These are phyloP conservation scores for Penicillium soppii DNA, from an alignment of 495 filamentous ascomycete genomes.

Conservation along the genomic window DNA sequence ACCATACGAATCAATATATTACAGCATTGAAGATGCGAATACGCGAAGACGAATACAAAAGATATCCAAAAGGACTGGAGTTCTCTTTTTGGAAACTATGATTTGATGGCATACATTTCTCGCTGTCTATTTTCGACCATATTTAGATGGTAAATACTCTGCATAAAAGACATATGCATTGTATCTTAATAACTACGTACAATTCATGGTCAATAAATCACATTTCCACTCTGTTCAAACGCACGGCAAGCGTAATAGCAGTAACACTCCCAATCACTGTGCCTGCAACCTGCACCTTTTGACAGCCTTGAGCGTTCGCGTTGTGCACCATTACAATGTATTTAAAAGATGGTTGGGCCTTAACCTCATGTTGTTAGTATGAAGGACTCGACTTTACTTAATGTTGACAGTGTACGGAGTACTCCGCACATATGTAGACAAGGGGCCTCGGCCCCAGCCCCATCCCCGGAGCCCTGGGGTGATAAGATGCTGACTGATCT, in stretches of 20 bases:
- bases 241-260: too few species aligned
- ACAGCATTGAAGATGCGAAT: neutral
- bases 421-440: too few species aligned
- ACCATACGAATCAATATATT: neutral
- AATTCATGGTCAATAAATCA: neutral
- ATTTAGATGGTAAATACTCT: neutral
- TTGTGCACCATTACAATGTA: too few species aligned
- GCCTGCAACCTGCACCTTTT: too few species aligned
- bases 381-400: too few species aligned
- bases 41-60: conserved; percentile 17
- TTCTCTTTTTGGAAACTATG: conserved; percentile 8
- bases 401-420: too few species aligned
- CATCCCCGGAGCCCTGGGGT: neutral
- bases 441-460: too few species aligned
- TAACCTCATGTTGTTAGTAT: too few species aligned
- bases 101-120: conserved; percentile 4
- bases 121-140: neutral
- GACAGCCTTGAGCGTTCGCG: too few species aligned
- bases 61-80: conserved; percentile 11
- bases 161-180: neutral
- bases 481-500: neutral
- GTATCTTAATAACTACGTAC: neutral
- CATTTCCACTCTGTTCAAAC: too few species aligned
- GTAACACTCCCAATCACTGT: too few species aligned
- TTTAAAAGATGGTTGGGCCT: too few species aligned